Percentiles rank a stretch among this genome's conserved stretches.
phyloP scores from a whole-genome alignment of 441 rosid species.

The Mallotus repandus region DNA sequence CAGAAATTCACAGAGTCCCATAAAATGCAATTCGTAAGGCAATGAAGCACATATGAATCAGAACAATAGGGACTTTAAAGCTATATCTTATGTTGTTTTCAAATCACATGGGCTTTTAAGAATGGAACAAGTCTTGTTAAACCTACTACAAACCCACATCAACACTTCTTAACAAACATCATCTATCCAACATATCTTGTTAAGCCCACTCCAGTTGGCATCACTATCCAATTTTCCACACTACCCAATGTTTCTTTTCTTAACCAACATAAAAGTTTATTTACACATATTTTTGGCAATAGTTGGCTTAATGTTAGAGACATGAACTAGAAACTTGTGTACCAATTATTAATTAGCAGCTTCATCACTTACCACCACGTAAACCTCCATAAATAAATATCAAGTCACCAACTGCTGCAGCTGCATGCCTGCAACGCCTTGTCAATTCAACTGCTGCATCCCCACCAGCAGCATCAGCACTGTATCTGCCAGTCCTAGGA shows the following conservation, averaged over 20 bases:
- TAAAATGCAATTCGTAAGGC: slow-evolving; percentile 2
- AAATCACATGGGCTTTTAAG: not conserved
- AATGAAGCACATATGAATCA: not conserved
- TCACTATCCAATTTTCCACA: not conserved
- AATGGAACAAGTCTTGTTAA: not conserved
- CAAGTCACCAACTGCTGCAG: slow-evolving; percentile 96
- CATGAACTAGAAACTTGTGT: not conserved
- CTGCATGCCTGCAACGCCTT: slow-evolving; percentile 99
- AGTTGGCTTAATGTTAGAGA: not conserved
- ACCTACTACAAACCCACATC: not conserved
- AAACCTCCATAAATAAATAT: slow-evolving; percentile 97
- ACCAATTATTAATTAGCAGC: not conserved
- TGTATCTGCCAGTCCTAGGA: slow-evolving; percentile 91
- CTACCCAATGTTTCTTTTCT: too few relatives aligned
- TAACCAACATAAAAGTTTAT: not conserved
- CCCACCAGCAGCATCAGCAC: slow-evolving; percentile 98
- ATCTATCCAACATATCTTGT: not conserved
- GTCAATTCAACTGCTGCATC: slow-evolving; percentile 98
- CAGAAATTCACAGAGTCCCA: not conserved
- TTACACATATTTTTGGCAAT: not conserved
- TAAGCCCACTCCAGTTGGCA: not conserved
- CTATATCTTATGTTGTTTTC: not conserved
- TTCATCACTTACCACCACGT: slow-evolving; percentile 80
- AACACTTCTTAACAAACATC: slow-evolving; percentile 13
- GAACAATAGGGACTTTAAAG: slow-evolving; percentile 4